Percentiles rank a stretch among this genome's conserved stretches.
phyloP scores from a whole-genome alignment of 1,284 basidiomycete species.

The Apiotrichum akiyoshidainum region DNA sequence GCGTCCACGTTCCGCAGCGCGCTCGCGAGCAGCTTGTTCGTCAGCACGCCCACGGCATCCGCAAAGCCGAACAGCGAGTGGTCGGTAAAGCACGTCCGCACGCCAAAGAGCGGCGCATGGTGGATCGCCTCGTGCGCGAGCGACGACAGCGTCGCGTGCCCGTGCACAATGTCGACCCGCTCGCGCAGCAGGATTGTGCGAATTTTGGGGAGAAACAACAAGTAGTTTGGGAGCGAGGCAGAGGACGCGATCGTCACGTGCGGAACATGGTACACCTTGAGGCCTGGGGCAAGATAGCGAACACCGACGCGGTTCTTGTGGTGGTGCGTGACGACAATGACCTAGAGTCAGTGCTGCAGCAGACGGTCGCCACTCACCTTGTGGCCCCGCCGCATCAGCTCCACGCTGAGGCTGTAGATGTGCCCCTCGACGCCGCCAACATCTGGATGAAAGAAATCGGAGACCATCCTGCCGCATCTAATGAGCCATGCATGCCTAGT shows the following conservation, averaged over 20 bases:
- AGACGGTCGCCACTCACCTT: conserved; percentile 58
- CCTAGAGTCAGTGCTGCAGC: conserved; percentile 54
- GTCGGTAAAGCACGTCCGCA: conserved; percentile 84
- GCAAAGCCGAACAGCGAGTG: conserved; percentile 95
- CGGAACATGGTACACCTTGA: conserved; percentile 95
- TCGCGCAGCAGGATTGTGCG: conserved; percentile 86
- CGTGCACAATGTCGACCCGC: conserved; percentile 81
- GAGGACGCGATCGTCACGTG: conserved; percentile 80
- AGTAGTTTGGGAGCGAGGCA: conserved; percentile 91
- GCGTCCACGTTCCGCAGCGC: conserved; percentile 86
- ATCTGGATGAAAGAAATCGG: conserved; percentile 93
- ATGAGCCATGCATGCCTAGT: conserved; percentile 34
- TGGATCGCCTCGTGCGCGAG: conserved; percentile 90
- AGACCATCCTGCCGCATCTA: conserved; percentile 64
- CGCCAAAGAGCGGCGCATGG: conserved; percentile 75
- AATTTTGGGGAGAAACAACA: conserved; percentile 85
- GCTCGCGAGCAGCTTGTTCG: conserved; percentile 88
- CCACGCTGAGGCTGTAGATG: conserved; percentile 87
- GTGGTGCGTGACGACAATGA: conserved; percentile 91
- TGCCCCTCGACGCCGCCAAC: conserved; percentile 97
- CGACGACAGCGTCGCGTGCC: conserved; percentile 83
- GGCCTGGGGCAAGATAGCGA: conserved; percentile 66
- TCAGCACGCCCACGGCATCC: conserved; percentile 91
- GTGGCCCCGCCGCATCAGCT: conserved; percentile 77
- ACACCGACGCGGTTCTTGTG: conserved; percentile 81